These are phyloP conservation scores for Isabelozyma gotoi DNA, from an alignment of 805 yeast species.

Conservation along the genomic window DNA sequence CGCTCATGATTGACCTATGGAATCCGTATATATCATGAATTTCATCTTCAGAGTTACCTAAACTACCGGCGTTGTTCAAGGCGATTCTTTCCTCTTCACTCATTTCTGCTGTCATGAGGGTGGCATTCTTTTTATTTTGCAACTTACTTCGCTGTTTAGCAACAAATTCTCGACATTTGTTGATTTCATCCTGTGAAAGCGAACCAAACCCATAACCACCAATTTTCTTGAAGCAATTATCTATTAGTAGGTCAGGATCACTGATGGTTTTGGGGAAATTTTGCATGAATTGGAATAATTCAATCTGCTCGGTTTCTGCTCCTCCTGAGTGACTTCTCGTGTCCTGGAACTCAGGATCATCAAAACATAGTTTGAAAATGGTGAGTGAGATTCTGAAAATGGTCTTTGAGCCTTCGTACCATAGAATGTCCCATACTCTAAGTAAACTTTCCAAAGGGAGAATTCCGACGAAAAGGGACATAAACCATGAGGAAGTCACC, in stretches of 20 bases:
- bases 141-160: slow-evolving; percentile 53
- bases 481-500: slow-evolving; percentile 96
- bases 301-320: slow-evolving; percentile 42
- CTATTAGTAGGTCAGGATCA: slow-evolving; percentile 70
- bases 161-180: slow-evolving; percentile 76
- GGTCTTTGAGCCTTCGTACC: slow-evolving; percentile 88
- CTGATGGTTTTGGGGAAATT: slow-evolving; percentile 70
- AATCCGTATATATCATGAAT: slow-evolving; percentile 47
- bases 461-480: slow-evolving; percentile 92
- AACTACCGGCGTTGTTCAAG: slow-evolving; percentile 17
- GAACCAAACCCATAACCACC: slow-evolving; percentile 66
- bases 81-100: slow-evolving; percentile 39
- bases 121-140: slow-evolving; percentile 22
- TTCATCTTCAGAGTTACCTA: slow-evolving; percentile 20
- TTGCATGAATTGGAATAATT: slow-evolving; percentile 80
- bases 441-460: slow-evolving; percentile 86
- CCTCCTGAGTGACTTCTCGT: slow-evolving; percentile 15
- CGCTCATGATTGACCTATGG: slow-evolving; percentile 46
- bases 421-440: slow-evolving; percentile 91
- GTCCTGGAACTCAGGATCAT: slow-evolving; percentile 57
- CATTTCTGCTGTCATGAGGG: slow-evolving; percentile 28
- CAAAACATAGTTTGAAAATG: slow-evolving; percentile 63
- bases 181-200: slow-evolving; percentile 78
- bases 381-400: slow-evolving; percentile 81
- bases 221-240: slow-evolving; percentile 71